These are phyloP conservation scores for Neopestalotiopsis sp. DNA, from an alignment of 2,329 filamentous ascomycete species.

Conservation along the genomic window DNA sequence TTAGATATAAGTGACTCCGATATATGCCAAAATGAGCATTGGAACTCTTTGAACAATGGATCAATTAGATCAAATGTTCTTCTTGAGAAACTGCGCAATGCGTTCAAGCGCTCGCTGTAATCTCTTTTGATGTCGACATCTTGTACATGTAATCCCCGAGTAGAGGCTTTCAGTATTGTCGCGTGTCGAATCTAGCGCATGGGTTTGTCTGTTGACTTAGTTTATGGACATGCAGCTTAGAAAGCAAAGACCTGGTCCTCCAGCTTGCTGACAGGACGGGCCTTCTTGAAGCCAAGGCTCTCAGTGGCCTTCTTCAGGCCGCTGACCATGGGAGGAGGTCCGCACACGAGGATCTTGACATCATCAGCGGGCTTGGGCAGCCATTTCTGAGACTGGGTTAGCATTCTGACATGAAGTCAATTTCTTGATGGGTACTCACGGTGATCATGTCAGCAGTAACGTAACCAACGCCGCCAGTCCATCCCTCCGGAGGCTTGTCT, in stretches of 20 bases:
- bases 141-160: background rate
- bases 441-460: slow-evolving; percentile 96
- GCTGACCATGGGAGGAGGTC: slow-evolving; percentile 94
- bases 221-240: slow-evolving; percentile 47
- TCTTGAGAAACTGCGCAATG: background rate
- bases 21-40: slow-evolving; percentile 1
- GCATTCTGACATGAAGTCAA: background rate
- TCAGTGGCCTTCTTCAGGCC: slow-evolving; percentile 97
- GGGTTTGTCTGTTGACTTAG: background rate
- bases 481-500: slow-evolving; percentile 91
- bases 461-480: slow-evolving; percentile 92
- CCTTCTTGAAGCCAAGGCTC: slow-evolving; percentile 88
- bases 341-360: slow-evolving; percentile 93
- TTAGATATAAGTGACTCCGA: background rate
- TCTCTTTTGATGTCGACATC: background rate
- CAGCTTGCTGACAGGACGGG: slow-evolving; percentile 93
- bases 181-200: background rate
- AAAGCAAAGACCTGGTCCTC: slow-evolving; percentile 99
- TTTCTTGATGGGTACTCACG: slow-evolving; percentile 50
- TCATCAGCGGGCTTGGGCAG: slow-evolving; percentile 84
- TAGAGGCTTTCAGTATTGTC: background rate
- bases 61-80: background rate
- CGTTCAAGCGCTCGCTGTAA: background rate
- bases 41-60: background rate
- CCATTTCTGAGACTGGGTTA: slow-evolving; percentile 62